Evolutionary conservation across 768 basidiomycete species (phyloP).

Genomic region (Tricholoma hemisulphureum): DNA sequence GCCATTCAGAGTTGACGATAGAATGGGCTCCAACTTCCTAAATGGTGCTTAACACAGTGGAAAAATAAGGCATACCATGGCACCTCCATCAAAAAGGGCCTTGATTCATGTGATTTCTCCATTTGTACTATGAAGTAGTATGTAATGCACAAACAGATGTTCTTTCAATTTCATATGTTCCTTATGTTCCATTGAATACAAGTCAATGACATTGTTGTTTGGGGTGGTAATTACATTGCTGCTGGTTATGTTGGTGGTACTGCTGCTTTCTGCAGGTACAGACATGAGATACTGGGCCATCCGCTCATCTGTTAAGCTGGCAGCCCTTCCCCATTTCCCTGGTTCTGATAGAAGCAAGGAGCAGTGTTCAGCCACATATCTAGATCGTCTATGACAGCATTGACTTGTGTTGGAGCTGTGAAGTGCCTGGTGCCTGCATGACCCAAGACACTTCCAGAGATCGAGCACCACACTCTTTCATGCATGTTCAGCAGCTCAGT

Average conservation of each 20-base stretch:
- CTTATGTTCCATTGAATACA: neutral
- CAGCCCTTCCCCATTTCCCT: constrained; percentile 12
- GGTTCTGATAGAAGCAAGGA: neutral
- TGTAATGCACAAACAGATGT: constrained; percentile 21
- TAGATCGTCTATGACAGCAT: neutral
- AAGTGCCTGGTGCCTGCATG: neutral
- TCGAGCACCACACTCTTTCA: neutral
- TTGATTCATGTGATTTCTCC: constrained; percentile 16
- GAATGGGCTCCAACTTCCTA: constrained; percentile 16
- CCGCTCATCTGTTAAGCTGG: constrained; percentile 1
- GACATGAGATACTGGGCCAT: neutral
- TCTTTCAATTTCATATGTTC: neutral
- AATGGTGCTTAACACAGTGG: constrained; percentile 4
- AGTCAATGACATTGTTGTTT: neutral
- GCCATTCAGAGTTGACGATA: constrained; percentile 28
- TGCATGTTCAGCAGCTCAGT: neutral
- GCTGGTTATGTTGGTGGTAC: neutral
- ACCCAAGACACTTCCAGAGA: neutral
- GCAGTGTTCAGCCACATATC: neutral
- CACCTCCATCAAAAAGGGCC: constrained; percentile 28
- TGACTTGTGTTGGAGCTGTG: neutral
- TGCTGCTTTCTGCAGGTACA: neutral
- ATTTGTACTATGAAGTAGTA: constrained; percentile 13
- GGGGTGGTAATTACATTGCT: neutral
- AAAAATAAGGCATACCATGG: constrained; percentile 22